These are phyloP conservation scores for Pyrrhoderma noxium DNA, from an alignment of 1,284 basidiomycete genomes.

Conservation along the genomic window DNA sequence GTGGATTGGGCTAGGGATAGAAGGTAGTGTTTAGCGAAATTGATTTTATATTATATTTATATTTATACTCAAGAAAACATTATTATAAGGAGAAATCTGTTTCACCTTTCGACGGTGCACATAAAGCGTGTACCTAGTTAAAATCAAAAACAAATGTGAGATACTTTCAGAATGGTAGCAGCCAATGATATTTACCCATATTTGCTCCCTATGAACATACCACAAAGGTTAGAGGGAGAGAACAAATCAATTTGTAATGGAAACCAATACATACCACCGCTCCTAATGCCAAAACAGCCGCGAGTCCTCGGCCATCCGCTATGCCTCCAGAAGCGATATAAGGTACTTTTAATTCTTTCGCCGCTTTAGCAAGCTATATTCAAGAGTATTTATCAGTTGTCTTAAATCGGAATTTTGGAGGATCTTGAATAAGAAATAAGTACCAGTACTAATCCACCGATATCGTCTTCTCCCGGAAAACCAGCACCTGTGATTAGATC, in stretches of 20 bases:
- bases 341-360: slow-evolving; percentile 54
- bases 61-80: not conserved
- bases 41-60: no score
- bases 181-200: slow-evolving; percentile 50
- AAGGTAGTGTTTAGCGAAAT: slow-evolving; percentile 12
- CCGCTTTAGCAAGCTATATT: not conserved
- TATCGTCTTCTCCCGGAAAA: slow-evolving; percentile 93
- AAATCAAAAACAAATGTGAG: no score
- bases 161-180: not conserved
- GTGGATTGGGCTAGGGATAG: slow-evolving; percentile 66
- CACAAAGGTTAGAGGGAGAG: not conserved
- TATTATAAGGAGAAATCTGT: not conserved
- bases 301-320: slow-evolving; percentile 80
- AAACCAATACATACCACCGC: slow-evolving; percentile 50
- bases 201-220: slow-evolving; percentile 63
- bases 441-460: slow-evolving; percentile 74
- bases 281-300: slow-evolving; percentile 76
- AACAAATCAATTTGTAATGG: not conserved
- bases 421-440: no score
- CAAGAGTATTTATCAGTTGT: not conserved
- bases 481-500: slow-evolving; percentile 61
- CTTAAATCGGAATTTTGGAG: not conserved
- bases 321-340: slow-evolving; percentile 89
- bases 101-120: slow-evolving; percentile 70
- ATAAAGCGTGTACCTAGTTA: slow-evolving; percentile 70